A percentile compares a stretch with the other conserved stretches of the same genome.
Conservation (phyloP, 192 early-diverging fungal genomes). For the Podila clonocystis region DNA sequence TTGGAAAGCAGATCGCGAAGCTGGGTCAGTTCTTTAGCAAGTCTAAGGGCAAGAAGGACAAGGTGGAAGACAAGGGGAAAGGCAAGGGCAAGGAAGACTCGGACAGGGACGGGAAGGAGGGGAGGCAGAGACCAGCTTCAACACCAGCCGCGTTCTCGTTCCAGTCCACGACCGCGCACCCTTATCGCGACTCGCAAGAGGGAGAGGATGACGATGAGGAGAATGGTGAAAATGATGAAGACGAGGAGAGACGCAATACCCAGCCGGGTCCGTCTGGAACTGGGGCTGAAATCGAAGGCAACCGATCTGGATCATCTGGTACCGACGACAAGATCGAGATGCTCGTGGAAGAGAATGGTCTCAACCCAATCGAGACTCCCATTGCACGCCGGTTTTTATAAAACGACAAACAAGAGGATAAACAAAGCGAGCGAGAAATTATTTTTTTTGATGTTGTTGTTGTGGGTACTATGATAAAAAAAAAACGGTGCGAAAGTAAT, state of each 20-base stretch:
- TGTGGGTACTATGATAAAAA: neutral
- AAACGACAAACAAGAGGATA: neutral
- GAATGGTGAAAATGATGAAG: neutral
- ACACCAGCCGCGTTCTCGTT: no score
- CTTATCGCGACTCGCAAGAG: no score
- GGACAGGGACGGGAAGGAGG: neutral
- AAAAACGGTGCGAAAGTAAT: neutral
- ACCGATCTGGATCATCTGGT: neutral
- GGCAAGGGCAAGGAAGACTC: neutral
- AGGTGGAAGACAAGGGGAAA: neutral
- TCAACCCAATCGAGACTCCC: neutral
- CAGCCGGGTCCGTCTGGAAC: no score
- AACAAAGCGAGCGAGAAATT: neutral
- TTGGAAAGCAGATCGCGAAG: neutral
- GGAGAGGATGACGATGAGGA: neutral
- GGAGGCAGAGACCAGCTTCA: neutral
- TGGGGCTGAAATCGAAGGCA: no score
- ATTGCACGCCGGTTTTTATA: neutral
- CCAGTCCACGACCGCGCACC: no score
- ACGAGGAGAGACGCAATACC: no score
- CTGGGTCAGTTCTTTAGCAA: neutral
- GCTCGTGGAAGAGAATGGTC: neutral
- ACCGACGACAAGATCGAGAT: neutral
- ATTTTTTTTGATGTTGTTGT: neutral
- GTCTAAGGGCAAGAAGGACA: neutral